These are phyloP conservation scores for Hypsizygus ulmarius DNA, from an alignment of 1,284 basidiomycete species.

Conservation along the genomic window DNA sequence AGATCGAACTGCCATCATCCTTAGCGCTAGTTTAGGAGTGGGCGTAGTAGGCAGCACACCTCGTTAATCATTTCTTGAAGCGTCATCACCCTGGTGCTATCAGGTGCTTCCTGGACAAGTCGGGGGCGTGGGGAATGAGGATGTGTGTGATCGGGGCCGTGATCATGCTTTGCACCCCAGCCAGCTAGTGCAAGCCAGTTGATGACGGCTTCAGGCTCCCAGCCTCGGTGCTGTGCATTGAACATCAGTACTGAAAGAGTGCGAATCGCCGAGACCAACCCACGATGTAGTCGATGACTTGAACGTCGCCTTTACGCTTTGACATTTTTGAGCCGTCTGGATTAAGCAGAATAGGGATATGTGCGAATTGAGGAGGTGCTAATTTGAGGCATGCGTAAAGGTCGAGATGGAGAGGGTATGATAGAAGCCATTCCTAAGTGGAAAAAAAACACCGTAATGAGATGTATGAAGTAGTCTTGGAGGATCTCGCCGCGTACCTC, in stretches of 20 bases:
- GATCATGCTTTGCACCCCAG: conserved; percentile 70
- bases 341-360: conserved; percentile 90
- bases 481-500: conserved; percentile 54
- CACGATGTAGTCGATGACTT: conserved; percentile 85
- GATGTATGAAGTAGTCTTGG: neutral
- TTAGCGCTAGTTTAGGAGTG: neutral
- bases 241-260: neutral
- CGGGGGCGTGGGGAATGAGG: conserved; percentile 17
- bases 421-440: conserved; percentile 90
- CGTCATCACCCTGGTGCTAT: conserved; percentile 65
- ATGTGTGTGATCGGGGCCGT: conserved; percentile 17
- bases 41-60: conserved; percentile 33
- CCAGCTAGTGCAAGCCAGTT: conserved; percentile 95
- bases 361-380: conserved; percentile 79
- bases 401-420: conserved; percentile 89
- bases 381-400: conserved; percentile 82
- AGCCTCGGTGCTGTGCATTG: conserved; percentile 59
- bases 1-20: conserved; percentile 61
- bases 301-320: conserved; percentile 89
- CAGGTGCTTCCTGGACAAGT: conserved; percentile 43
- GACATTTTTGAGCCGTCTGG: conserved; percentile 92
- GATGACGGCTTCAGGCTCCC: conserved; percentile 86
- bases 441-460: neutral
- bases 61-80: conserved; percentile 62
- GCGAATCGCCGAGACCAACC: conserved; percentile 20